Percentiles rank a stretch among this genome's conserved stretches.
Conservation (phyloP, 1,284 basidiomycete species). For the Cutaneotrichosporon spelunceum region DNA sequence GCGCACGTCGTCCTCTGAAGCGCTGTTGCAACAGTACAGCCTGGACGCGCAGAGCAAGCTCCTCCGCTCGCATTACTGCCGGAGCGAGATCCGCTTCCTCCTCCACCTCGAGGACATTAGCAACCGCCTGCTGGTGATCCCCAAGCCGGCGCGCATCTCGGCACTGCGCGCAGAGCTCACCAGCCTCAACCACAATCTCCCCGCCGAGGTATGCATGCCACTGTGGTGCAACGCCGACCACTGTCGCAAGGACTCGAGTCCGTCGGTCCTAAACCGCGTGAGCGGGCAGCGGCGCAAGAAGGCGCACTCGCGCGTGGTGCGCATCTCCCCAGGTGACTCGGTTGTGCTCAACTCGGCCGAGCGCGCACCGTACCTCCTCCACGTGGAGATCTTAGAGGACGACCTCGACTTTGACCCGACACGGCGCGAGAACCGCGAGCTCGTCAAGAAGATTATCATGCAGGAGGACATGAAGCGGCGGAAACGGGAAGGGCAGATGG, state of each 20-base stretch:
- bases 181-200: slow-evolving; percentile 90
- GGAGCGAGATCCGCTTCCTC: slow-evolving; percentile 88
- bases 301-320: slow-evolving; percentile 90
- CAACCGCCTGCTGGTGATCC: slow-evolving; percentile 84
- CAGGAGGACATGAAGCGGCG: slow-evolving; percentile 60
- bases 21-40: slow-evolving; percentile 61
- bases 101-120: slow-evolving; percentile 88
- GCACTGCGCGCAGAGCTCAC: slow-evolving; percentile 94
- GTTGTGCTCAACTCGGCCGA: slow-evolving; percentile 99
- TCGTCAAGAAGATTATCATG: slow-evolving; percentile 74
- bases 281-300: slow-evolving; percentile 47
- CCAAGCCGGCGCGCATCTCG: slow-evolving; percentile 89
- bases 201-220: slow-evolving; percentile 88
- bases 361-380: slow-evolving; percentile 85
- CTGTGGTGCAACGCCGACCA: slow-evolving; percentile 80
- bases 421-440: slow-evolving; percentile 78
- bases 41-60: slow-evolving; percentile 65
- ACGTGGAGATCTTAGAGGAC: slow-evolving; percentile 85
- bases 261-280: slow-evolving; percentile 4
- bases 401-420: slow-evolving; percentile 92
- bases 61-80: slow-evolving; percentile 83
- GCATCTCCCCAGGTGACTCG: slow-evolving; percentile 95
- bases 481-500: slow-evolving; percentile 35
- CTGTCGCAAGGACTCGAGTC: not conserved
- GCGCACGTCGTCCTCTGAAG: slow-evolving; percentile 53